Evolutionary conservation across 345 rosid genomes (phyloP), one percentile per base, ranked within the genome.

Genomic region (Pistacia integerrima): DNA sequence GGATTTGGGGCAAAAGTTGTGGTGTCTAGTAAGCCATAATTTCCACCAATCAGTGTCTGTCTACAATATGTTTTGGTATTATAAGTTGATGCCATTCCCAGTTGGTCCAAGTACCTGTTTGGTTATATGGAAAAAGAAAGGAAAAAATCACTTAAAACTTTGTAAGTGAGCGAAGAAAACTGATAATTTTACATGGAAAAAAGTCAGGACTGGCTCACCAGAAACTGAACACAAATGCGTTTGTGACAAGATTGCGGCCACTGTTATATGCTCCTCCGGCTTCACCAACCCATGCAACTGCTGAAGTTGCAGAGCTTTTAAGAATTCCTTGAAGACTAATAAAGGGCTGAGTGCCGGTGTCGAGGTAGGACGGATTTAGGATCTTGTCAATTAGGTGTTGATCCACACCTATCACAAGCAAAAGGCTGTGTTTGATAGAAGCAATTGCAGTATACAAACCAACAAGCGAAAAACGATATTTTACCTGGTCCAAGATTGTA

Each of bases 211-310:
- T 17, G 22, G 36, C 8, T 72, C 81, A 85, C 94, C 94, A 90
- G 88, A 90, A 90, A 62, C 90, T 83, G 68, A 82, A 81, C 17
- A 85, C 88, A 74, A 87, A 88, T 25, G 94, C 70, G 63, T 88
- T 78, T 17, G 88, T 81, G 72, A 88, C 90, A 18, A 76, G 88
- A 78, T 85, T 77, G 57, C 10, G 87, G 75, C 90, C 94, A 1
- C 94, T 88, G 76, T 84, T 90, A 67, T 75, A 87, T 30, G 89
- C 94, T 14, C 90, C 92, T 30, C 94, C 92, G 2, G 92, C 89
- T 80, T 90, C 92, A 14, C 92, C 87, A 56, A 90, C 87, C 92
- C 94, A 87, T 52, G 92, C 87, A 38, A 88, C 90, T 11, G 92
- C 88, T 0, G 76, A 60, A 67, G 85, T 82, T 35, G 81, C 76